Evolutionary conservation across 176 grass and related monocot genomes (phyloP), one percentile per base, ranked within the genome.

Genomic region (Cenchrus americanus): DNA sequence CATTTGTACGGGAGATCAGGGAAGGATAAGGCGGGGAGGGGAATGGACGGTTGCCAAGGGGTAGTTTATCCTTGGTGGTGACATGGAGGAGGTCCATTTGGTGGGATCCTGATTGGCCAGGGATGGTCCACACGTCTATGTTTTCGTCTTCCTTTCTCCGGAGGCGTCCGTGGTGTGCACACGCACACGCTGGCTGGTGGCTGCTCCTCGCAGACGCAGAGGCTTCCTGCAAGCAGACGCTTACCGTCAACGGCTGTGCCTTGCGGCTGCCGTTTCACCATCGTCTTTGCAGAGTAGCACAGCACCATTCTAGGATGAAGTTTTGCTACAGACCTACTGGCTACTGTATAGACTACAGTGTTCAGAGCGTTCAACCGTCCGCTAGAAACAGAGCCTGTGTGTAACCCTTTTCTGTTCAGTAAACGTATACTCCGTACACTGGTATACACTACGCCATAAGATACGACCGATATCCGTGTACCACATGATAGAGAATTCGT

Each of bases 11-110:
- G 87, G 80, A 51, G 66, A 53, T 66, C 49, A 76, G 63, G 62
- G 59, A 62, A 82, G 88, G 95, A 97, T 97, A 97, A 93, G 95
- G 90, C 86, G 84, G 73, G 89, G 23, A 7, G 68, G 46, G 78
- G 59, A 76, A 91, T 69, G 95, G 88, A 88, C 86, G 92, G 95
- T 89, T 40, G 92, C 87, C 76, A 82, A 53, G 58, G 66, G 69
- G 71, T 24, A 78, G 7, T 86, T 73, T 91, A 94, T 94, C 95
- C 74, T 91, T 59, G 21, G 6, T 24, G 19, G 41, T 65, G 59
- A 42, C 80, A 86, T 46, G 69, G 84, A 78, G 80, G 75, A 85
- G 80, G 73, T 59, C 58, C 67, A 62, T 73, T 83, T 92, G 87
- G 72, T 80, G 84, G 78, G 47, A 75, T 72, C 52, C 75, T 70